Evolutionary conservation across 1,284 basidiomycete species (phyloP).

Genomic region (Pseudozyma tsukubaensis): DNA sequence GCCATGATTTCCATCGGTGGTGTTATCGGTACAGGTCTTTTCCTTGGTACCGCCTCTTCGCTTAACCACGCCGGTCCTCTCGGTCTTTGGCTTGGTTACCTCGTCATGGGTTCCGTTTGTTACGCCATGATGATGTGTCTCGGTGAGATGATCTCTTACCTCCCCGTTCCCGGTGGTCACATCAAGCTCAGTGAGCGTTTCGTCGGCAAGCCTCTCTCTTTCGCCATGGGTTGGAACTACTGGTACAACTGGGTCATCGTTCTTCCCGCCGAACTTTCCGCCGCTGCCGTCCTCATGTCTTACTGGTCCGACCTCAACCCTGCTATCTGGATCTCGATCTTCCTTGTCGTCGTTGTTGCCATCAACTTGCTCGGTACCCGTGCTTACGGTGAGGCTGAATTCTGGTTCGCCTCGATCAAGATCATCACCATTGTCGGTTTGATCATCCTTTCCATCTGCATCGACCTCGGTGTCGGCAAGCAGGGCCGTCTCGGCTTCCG

Average conservation of each 20-base stretch:
- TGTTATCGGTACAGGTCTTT: constrained; percentile 69
- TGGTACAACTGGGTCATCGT: constrained; percentile 70
- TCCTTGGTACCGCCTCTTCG: constrained; percentile 79
- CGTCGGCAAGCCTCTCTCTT: constrained; percentile 79
- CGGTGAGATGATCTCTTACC: constrained; percentile 72
- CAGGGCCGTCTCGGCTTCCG: constrained; percentile 58
- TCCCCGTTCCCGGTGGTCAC: constrained; percentile 77
- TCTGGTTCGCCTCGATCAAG: constrained; percentile 70
- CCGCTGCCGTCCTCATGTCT: constrained; percentile 80
- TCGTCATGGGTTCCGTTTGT: constrained; percentile 63
- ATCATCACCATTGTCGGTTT: constrained; percentile 64
- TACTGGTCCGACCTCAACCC: constrained; percentile 77
- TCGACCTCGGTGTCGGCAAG: constrained; percentile 60
- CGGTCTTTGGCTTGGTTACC: constrained; percentile 68
- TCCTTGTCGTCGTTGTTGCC: constrained; percentile 77
- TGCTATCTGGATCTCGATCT: constrained; percentile 81
- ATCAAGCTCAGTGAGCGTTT: constrained; percentile 83
- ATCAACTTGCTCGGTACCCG: constrained; percentile 79
- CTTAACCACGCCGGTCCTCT: constrained; percentile 71
- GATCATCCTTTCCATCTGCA: constrained; percentile 62
- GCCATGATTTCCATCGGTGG: constrained; percentile 55
- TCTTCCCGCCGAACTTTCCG: constrained; percentile 81
- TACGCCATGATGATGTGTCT: constrained; percentile 69
- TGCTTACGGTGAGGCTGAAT: constrained; percentile 68
- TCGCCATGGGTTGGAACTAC: constrained; percentile 77